Conservation (phyloP, 2,329 filamentous ascomycete species). For the Colletotrichum neosansevieriae region DNA sequence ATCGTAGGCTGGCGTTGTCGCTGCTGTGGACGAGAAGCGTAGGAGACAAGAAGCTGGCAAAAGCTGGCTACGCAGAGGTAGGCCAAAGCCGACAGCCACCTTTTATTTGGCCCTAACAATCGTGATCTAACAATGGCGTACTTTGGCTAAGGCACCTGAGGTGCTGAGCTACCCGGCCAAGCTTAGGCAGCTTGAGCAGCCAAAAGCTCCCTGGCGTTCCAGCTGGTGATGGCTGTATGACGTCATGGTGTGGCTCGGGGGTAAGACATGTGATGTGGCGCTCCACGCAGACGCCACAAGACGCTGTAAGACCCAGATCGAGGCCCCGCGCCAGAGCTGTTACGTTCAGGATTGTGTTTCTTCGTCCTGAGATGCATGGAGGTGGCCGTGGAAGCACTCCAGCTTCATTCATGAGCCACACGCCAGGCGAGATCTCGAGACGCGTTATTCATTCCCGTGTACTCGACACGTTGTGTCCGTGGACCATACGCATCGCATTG, state of each 20-base stretch:
- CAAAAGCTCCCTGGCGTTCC: constrained; percentile 32
- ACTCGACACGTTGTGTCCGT: too few relatives aligned
- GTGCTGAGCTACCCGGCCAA: not conserved
- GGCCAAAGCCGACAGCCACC: constrained; percentile 3
- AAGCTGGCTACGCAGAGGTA: not conserved
- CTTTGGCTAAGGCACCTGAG: too few relatives aligned
- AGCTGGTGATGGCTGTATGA: constrained; percentile 38
- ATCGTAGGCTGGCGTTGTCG: not conserved
- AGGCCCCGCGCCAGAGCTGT: too few relatives aligned
- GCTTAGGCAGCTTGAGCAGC: constrained; percentile 18
- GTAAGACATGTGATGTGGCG: constrained; percentile 19
- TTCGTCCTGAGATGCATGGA: too few relatives aligned
- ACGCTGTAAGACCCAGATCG: too few relatives aligned
- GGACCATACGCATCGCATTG: too few relatives aligned
- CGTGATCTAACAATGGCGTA: constrained; percentile 35
- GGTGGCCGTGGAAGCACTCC: too few relatives aligned
- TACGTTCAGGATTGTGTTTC: too few relatives aligned
- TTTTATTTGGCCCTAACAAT: constrained; percentile 33
- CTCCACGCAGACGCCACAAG: not conserved
- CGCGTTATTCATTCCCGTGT: too few relatives aligned
- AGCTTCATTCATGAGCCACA: too few relatives aligned
- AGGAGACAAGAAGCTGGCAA: not conserved
- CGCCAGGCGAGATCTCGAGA: too few relatives aligned
- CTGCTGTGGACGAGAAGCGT: not conserved
- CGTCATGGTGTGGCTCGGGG: constrained; percentile 27